Conservation (phyloP, 2,329 filamentous ascomycete genomes). For the Aureobasidium sp. region DNA sequence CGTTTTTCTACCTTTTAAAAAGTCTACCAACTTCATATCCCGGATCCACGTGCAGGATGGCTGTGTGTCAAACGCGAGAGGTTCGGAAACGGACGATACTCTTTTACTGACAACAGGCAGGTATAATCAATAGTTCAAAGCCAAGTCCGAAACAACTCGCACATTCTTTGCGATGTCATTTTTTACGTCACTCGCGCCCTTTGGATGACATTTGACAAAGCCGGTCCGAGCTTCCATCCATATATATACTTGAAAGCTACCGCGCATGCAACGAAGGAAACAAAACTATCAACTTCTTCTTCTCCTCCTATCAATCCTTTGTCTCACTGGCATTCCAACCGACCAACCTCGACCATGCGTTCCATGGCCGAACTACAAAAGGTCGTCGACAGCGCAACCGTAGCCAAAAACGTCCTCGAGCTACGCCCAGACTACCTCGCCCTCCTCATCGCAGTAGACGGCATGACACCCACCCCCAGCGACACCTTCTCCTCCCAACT, state of each 20-base stretch:
- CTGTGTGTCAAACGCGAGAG: not conserved
- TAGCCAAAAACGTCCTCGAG: constrained; percentile 18
- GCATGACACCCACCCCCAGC: constrained; percentile 26
- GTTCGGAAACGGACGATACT: not conserved
- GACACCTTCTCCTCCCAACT: constrained; percentile 25
- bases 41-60: not conserved
- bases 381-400: not conserved
- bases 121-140: not conserved
- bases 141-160: not conserved
- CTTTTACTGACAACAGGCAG: not conserved
- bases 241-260: not conserved
- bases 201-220: not conserved
- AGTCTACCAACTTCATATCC: not conserved
- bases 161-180: not conserved
- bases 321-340: too few relatives aligned
- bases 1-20: not conserved
- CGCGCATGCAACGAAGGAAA: not conserved
- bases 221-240: not conserved
- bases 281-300: not conserved
- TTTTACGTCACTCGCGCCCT: not conserved
- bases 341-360: not conserved
- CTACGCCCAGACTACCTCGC: constrained; percentile 32
- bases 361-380: not conserved
- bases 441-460: constrained; percentile 27
- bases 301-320: not conserved